Evolutionary conservation across 352 stramenopile genomes (phyloP).

Genomic region (Globisporangium heterothallicum): DNA sequence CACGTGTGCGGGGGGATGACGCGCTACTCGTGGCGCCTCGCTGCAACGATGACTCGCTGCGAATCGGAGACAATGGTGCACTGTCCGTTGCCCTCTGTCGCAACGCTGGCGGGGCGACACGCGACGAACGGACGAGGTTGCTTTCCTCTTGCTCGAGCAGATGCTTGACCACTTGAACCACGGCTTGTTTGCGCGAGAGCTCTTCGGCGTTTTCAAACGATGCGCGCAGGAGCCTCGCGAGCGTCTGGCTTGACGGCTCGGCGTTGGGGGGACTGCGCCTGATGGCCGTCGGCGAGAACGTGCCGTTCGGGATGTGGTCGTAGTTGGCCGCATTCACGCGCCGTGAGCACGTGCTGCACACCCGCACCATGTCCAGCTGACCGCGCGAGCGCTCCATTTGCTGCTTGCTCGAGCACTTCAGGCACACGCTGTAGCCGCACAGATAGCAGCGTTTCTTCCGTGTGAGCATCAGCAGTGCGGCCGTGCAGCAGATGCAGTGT

Average conservation of each 20-base stretch:
- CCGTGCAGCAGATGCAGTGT: conserved; percentile 27
- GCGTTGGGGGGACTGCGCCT: conserved; percentile 18
- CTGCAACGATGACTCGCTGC: too few species aligned
- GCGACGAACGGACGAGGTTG: too few species aligned
- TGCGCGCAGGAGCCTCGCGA: conserved; percentile 36
- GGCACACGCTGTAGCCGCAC: conserved; percentile 56
- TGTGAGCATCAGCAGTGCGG: conserved; percentile 14
- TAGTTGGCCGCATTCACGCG: conserved; percentile 54
- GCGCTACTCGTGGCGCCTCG: too few species aligned
- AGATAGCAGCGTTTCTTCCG: conserved; percentile 46
- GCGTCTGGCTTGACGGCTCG: conserved; percentile 18
- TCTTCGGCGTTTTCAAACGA: conserved; percentile 30
- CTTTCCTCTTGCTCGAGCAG: conserved; percentile 28
- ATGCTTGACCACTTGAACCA: conserved; percentile 48
- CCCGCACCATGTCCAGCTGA: conserved; percentile 25
- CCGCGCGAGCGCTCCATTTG: conserved; percentile 28
- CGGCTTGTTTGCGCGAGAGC: conserved; percentile 22
- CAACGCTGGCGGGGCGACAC: too few species aligned
- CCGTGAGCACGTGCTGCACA: conserved; percentile 49
- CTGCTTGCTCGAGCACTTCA: conserved; percentile 34
- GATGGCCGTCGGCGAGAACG: conserved; percentile 18
- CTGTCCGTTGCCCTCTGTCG: conserved; percentile 2
- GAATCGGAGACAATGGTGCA: background rate
- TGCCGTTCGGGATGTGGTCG: conserved; percentile 24
- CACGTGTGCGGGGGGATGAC: too few species aligned